Evolutionary conservation across 2,329 filamentous ascomycete genomes (phyloP).

Genomic region (Macrophomina tecta): DNA sequence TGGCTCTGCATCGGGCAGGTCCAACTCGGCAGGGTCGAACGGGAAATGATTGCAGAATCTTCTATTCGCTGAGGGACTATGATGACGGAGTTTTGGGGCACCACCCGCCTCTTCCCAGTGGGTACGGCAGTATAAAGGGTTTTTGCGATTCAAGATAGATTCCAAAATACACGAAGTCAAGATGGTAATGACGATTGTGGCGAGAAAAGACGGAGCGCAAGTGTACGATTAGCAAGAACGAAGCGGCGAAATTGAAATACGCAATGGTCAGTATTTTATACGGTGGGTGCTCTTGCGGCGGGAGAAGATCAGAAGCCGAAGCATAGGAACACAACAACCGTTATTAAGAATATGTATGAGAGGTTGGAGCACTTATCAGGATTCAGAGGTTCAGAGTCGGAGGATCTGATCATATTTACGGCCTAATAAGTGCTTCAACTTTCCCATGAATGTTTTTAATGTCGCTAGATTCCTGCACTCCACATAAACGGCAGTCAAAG

Average conservation of each 20-base stretch:
- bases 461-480: neutral
- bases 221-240: conserved; percentile 17
- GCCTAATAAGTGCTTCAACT: too few species aligned
- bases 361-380: too few species aligned
- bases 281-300: too few species aligned
- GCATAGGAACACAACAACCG: too few species aligned
- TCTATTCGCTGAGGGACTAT: conserved; percentile 16
- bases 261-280: neutral
- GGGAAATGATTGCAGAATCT: neutral
- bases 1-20: neutral
- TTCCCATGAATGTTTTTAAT: too few species aligned
- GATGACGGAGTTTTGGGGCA: conserved; percentile 6
- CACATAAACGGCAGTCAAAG: neutral
- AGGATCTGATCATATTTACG: too few species aligned
- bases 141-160: conserved; percentile 12
- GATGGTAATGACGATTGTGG: conserved; percentile 3
- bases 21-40: neutral
- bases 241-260: neutral
- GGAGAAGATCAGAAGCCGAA: too few species aligned
- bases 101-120: neutral
- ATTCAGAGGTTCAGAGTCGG: too few species aligned
- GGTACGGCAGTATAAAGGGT: neutral
- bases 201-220: neutral
- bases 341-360: too few species aligned
- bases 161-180: conserved; percentile 21